phyloP scores from a whole-genome alignment of 768 basidiomycete genomes.

The Suillus plorans region DNA sequence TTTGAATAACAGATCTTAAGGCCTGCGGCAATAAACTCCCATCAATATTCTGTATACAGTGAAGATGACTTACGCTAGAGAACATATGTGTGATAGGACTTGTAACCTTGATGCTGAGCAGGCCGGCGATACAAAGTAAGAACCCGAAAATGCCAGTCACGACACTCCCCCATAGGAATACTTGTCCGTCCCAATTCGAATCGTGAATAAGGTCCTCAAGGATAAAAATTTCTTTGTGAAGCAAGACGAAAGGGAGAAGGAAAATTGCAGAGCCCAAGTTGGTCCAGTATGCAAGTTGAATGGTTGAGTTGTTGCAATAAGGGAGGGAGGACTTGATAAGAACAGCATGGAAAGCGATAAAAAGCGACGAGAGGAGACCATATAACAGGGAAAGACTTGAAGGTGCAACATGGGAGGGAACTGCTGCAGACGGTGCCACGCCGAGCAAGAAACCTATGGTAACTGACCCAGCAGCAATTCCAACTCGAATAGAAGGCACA shows the following conservation, averaged over 20 bases:
- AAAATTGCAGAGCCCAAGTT: conserved; percentile 67
- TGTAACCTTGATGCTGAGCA: conserved; percentile 80
- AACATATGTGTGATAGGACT: conserved; percentile 88
- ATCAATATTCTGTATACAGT: conserved; percentile 6
- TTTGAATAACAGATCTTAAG: conserved; percentile 81
- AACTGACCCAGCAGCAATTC: conserved; percentile 62
- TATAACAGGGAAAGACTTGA: conserved; percentile 63
- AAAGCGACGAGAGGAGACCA: conserved; percentile 69
- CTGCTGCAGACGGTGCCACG: conserved; percentile 52
- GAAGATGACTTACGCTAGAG: conserved; percentile 55
- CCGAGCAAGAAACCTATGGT: conserved; percentile 79
- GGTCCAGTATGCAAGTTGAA: conserved; percentile 78
- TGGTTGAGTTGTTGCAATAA: conserved; percentile 67
- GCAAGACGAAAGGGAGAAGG: conserved; percentile 60
- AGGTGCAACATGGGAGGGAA: conserved; percentile 44
- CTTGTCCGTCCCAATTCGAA: conserved; percentile 46
- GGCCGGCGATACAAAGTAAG: conserved; percentile 73
- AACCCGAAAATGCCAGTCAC: conserved; percentile 81
- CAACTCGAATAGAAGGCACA: conserved; percentile 51
- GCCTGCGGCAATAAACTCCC: conserved; percentile 45
- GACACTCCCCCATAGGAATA: conserved; percentile 63
- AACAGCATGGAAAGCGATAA: conserved; percentile 75
- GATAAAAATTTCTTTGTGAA: conserved; percentile 51
- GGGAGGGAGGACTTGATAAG: conserved; percentile 71
- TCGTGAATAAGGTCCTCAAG: conserved; percentile 40